Evolutionary conservation across 768 basidiomycete species (phyloP), one percentile per base, ranked within the genome.

Genomic region (Pisolithus albus): DNA sequence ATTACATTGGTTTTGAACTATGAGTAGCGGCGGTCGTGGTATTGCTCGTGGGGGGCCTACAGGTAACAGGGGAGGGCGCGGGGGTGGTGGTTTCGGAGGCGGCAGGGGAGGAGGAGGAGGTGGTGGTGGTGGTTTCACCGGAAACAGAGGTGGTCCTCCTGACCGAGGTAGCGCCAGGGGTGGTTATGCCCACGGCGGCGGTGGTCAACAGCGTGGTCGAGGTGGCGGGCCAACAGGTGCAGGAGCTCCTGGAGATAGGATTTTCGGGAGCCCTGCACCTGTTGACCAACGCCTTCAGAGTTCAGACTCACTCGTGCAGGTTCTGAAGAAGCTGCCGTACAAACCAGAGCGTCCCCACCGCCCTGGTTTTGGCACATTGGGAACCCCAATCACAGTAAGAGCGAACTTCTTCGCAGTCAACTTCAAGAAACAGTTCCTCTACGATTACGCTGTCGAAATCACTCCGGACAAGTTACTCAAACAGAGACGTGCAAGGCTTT

Each of bases 361-460:
- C 4, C 77, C 78, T 7, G 70, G 67, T n/a, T 78, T 69, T 46
- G 78, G 78, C 8, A 71, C 65, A 1, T 54, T 59, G 7, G 78
- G 79, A 7, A 65, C 48, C 5, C 4, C 59, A 21, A 68, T 75
- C 49, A 71, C 67, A 21, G 60, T 81, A 7, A 73, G 80, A 1
- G 62, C 77, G 37, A 80, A 80, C 52, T 79, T 79, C 59, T 80
- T 81, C 56, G 54, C 78, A 0, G 59, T 78, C 49, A 66, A 60
- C 19, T 66, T 78, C 30, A 70, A 75, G 0, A 70, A 70, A 47
- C 67, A 64, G 0, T 56, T 68, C 16, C 52, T 80, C 4, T 71
- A 70, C 49, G 78, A 81, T 54, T 80, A 80, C 52, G 69, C 70
- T 28, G 64, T 77, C 52, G 56, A 64, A 0, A 58, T 76, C 9